A percentile compares a stretch with the other conserved stretches of the same genome.
Conservation (phyloP, 768 basidiomycete genomes). For the Mycena alexandri region DNA sequence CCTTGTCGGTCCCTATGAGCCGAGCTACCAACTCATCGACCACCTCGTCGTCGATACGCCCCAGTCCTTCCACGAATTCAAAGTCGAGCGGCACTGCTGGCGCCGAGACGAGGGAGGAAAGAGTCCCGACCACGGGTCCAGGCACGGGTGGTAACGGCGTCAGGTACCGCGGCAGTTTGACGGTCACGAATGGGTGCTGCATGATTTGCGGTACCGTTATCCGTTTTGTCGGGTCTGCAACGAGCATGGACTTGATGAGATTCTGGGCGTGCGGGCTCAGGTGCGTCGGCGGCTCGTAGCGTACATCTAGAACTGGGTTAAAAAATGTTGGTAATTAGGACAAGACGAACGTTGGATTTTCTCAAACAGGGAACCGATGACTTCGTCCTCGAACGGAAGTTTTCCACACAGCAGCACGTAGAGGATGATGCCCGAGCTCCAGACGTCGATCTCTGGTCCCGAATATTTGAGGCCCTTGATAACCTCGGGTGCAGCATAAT, state of each 20-base stretch:
- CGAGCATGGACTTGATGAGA: slow-evolving; percentile 91
- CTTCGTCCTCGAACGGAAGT: slow-evolving; percentile 97
- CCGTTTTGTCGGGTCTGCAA: slow-evolving; percentile 93
- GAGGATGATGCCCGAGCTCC: slow-evolving; percentile 98
- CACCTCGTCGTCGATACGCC: slow-evolving; percentile 91
- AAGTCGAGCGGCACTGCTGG: slow-evolving; percentile 77
- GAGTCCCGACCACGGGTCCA: slow-evolving; percentile 80
- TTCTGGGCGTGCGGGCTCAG: slow-evolving; percentile 82
- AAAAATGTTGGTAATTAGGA: neutral
- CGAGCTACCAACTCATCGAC: slow-evolving; percentile 83
- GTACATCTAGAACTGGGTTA: slow-evolving; percentile 71
- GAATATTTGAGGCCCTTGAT: slow-evolving; percentile 96
- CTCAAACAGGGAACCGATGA: slow-evolving; percentile 91
- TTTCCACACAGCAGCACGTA: slow-evolving; percentile 98
- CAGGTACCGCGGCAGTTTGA: slow-evolving; percentile 89
- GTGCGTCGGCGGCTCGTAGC: slow-evolving; percentile 86
- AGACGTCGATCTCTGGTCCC: slow-evolving; percentile 98
- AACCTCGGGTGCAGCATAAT: slow-evolving; percentile 99
- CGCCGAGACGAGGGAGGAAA: slow-evolving; percentile 79
- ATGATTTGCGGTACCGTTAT: slow-evolving; percentile 95
- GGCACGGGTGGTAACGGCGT: slow-evolving; percentile 83
- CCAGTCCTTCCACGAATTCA: slow-evolving; percentile 92
- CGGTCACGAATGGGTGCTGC: slow-evolving; percentile 90
- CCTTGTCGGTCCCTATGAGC: slow-evolving; percentile 81
- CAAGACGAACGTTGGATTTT: slow-evolving; percentile 88